Percentiles rank a stretch among this genome's conserved stretches.
Conservation (phyloP, 179 eudicot species). For the Silene noctiflora region DNA sequence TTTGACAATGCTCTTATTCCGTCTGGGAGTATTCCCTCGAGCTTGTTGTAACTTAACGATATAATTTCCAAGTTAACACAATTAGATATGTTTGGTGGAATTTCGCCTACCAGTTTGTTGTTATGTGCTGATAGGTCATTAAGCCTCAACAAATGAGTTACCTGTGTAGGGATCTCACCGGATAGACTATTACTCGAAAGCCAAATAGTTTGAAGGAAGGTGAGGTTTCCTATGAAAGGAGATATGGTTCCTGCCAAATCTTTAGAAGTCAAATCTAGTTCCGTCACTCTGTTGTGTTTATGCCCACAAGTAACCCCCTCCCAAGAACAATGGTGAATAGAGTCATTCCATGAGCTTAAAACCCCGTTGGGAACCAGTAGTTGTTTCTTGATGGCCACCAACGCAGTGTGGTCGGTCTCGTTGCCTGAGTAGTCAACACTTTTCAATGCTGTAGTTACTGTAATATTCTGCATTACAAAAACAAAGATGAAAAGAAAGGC, state of each 20-base stretch:
- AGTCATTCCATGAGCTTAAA: too few species aligned
- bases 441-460: background rate
- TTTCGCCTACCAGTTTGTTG: constrained; percentile 19
- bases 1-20: constrained; percentile 18
- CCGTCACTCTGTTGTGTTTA: constrained; percentile 15
- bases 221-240: constrained; percentile 23
- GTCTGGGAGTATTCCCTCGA: constrained; percentile 17
- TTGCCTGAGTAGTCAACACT: background rate
- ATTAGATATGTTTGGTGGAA: constrained; percentile 28
- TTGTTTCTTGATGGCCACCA: too few species aligned
- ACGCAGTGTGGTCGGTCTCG: too few species aligned
- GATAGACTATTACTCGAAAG: constrained; percentile 14
- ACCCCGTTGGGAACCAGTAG: too few species aligned
- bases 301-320: constrained; percentile 21
- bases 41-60: constrained; percentile 7
- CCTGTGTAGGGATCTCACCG: constrained; percentile 17
- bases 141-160: constrained; percentile 12
- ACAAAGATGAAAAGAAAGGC: background rate
- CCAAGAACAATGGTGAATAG: background rate
- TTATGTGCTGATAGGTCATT: background rate
- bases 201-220: background rate
- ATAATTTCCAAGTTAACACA: background rate
- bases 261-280: constrained; percentile 1
- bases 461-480: background rate
- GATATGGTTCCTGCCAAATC: constrained; percentile 20